Evolutionary conservation across 768 basidiomycete species (phyloP).

Genomic region (Calocybe cyanea): DNA sequence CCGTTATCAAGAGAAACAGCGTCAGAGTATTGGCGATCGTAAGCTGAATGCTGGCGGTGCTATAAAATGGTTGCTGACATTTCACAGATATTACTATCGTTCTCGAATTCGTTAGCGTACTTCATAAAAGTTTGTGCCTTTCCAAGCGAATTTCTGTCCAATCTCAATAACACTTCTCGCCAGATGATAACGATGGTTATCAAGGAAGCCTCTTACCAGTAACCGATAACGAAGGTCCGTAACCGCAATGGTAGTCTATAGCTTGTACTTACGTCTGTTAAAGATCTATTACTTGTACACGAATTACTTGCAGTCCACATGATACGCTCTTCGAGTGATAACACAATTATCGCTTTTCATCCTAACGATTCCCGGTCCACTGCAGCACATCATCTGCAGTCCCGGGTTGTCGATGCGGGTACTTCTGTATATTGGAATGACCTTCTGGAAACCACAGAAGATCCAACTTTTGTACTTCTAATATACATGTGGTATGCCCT

Average conservation of each 20-base stretch:
- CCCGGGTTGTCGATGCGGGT: constrained; percentile 20
- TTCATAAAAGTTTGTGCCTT: not conserved
- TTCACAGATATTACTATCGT: constrained; percentile 39
- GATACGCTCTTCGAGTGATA: constrained; percentile 22
- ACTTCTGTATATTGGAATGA: constrained; percentile 46
- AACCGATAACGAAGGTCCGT: not conserved
- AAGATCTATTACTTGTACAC: constrained; percentile 25
- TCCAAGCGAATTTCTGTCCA: no score
- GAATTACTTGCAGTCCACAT: constrained; percentile 38
- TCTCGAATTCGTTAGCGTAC: constrained; percentile 27
- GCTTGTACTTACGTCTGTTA: not conserved
- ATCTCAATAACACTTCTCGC: not conserved
- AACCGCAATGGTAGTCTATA: not conserved
- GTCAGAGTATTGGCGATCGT: constrained; percentile 46
- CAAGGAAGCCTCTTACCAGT: constrained; percentile 6
- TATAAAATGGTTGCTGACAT: constrained; percentile 33
- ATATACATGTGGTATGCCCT: constrained; percentile 56
- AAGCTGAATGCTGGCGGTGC: constrained; percentile 41
- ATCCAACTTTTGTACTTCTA: constrained; percentile 54
- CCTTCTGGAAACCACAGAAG: constrained; percentile 36
- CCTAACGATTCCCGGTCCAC: constrained; percentile 9
- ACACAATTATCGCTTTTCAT: constrained; percentile 14
- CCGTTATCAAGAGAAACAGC: constrained; percentile 51
- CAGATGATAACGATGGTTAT: constrained; percentile 2
- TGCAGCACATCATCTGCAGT: constrained; percentile 12